These are phyloP conservation scores for Thermothelomyces thermophilus DNA, from an alignment of 2,329 filamentous ascomycete species.

Conservation along the genomic window DNA sequence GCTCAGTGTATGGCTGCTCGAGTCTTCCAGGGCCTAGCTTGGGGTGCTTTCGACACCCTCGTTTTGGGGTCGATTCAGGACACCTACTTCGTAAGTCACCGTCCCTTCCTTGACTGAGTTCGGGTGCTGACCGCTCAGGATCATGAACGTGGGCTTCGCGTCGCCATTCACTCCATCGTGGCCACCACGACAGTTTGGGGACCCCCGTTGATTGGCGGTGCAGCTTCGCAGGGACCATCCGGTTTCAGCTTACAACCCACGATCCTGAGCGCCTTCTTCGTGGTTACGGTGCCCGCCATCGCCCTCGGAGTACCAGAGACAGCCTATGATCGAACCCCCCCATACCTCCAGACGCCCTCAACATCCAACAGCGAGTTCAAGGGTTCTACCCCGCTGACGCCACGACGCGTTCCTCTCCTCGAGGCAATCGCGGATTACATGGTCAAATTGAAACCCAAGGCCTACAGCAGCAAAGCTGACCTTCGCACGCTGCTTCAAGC, in stretches of 20 bases:
- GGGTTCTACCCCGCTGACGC: slow-evolving; percentile 25
- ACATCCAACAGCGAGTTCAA: slow-evolving; percentile 25
- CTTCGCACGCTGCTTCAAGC: slow-evolving; percentile 36
- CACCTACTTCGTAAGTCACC: slow-evolving; percentile 45
- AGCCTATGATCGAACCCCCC: slow-evolving; percentile 39
- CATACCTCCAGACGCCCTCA: slow-evolving; percentile 23
- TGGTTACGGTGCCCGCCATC: slow-evolving; percentile 41
- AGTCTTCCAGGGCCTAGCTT: slow-evolving; percentile 50
- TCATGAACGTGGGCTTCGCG: slow-evolving; percentile 43
- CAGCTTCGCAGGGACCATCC: slow-evolving; percentile 35
- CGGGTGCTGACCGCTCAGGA: slow-evolving; percentile 36
- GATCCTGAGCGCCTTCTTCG: slow-evolving; percentile 44
- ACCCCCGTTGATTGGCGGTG: slow-evolving; percentile 46
- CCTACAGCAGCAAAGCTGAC: slow-evolving; percentile 31
- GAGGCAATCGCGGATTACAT: slow-evolving; percentile 34
- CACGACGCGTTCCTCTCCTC: slow-evolving; percentile 28
- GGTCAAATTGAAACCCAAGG: slow-evolving; percentile 33
- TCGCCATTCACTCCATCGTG: slow-evolving; percentile 40
- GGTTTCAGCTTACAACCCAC: slow-evolving; percentile 45
- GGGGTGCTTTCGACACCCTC: slow-evolving; percentile 52
- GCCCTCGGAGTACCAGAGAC: slow-evolving; percentile 47
- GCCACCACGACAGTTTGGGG: slow-evolving; percentile 46
- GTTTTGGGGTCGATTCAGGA: slow-evolving; percentile 49
- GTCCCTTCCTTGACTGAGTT: neutral
- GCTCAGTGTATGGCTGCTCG: slow-evolving; percentile 45